Conservation (phyloP, 2,329 filamentous ascomycete species). For the Aspergillus pseudoglaucus region DNA sequence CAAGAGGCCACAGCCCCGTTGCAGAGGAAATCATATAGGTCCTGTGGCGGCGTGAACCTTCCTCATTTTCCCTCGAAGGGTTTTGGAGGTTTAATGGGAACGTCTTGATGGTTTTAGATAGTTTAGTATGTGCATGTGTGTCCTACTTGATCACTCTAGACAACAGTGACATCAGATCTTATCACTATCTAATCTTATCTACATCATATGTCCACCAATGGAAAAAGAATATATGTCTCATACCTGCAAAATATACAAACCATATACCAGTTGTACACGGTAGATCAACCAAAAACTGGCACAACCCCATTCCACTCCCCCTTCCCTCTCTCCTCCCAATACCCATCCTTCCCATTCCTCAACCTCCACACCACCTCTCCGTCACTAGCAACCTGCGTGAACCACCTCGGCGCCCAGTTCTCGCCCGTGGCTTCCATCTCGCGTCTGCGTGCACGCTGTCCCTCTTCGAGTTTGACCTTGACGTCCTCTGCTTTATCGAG, state of each 20-base stretch:
- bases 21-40: not conserved
- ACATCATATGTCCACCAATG: too few species aligned
- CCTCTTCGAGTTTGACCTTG: conserved; percentile 80
- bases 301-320: conserved; percentile 59
- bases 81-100: conserved; percentile 1
- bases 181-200: too few species aligned
- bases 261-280: too few species aligned
- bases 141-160: too few species aligned
- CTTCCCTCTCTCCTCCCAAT: conserved; percentile 79
- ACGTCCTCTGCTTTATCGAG: conserved; percentile 76
- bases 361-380: conserved; percentile 58
- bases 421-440: conserved; percentile 70
- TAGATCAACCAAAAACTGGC: conserved; percentile 44
- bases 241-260: too few species aligned
- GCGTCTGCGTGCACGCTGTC: conserved; percentile 67
- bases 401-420: conserved; percentile 73
- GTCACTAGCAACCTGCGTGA: conserved; percentile 57
- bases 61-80: not conserved
- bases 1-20: not conserved
- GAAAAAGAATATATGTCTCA: too few species aligned
- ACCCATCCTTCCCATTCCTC: conserved; percentile 75
- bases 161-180: too few species aligned
- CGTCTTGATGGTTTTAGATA: not conserved
- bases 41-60: not conserved
- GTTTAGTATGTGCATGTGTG: not conserved